These are phyloP conservation scores for Fulvia fulva DNA, from an alignment of 2,329 filamentous ascomycete species.

Conservation along the genomic window DNA sequence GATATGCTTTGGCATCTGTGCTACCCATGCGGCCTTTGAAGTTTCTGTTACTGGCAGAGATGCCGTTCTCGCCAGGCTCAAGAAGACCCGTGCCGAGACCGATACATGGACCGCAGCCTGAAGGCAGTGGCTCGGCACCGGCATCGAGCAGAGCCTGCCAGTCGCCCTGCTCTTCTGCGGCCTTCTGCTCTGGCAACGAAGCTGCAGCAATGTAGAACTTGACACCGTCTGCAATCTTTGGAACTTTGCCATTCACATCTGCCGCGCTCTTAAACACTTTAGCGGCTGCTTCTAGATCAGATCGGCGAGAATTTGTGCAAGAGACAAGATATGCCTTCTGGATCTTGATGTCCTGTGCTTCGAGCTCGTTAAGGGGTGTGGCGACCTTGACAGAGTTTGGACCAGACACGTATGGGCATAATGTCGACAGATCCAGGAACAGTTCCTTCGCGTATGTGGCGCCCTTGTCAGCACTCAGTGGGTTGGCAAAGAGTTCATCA, in stretches of 20 bases:
- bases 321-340: conserved; percentile 84
- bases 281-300: conserved; percentile 77
- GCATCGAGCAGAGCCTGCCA: conserved; percentile 81
- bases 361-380: conserved; percentile 71
- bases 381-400: conserved; percentile 89
- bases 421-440: conserved; percentile 74
- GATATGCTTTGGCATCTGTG: conserved; percentile 74
- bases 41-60: conserved; percentile 79
- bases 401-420: conserved; percentile 79
- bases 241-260: conserved; percentile 55
- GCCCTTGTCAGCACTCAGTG: conserved; percentile 66
- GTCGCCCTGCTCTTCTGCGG: conserved; percentile 74
- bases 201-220: conserved; percentile 88
- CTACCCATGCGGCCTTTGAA: conserved; percentile 90
- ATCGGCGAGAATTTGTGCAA: conserved; percentile 81
- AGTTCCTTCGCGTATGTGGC: conserved; percentile 80
- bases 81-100: conserved; percentile 76
- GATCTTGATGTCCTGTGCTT: conserved; percentile 68
- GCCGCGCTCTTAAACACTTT: conserved; percentile 79
- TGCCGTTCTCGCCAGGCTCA: conserved; percentile 80
- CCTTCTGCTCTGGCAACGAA: conserved; percentile 69
- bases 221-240: conserved; percentile 71
- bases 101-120: conserved; percentile 82
- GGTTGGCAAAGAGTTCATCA: conserved; percentile 66
- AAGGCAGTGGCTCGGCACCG: conserved; percentile 66